phyloP scores from a whole-genome alignment of 192 early-diverging fungal species.

The Coemansia sp. region DNA sequence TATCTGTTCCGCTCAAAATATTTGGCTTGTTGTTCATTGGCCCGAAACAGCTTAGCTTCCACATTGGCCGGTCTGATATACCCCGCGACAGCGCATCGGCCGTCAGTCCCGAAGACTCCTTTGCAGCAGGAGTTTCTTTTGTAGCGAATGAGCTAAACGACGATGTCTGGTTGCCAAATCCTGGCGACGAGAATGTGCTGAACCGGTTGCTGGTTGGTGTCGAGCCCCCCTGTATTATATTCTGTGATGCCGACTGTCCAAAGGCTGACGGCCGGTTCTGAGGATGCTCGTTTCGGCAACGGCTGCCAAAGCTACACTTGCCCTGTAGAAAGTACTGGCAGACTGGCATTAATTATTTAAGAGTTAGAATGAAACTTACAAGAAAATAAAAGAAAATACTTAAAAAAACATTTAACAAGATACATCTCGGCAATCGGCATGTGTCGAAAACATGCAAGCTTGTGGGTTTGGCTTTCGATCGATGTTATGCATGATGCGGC shows the following conservation, averaged over 20 bases:
- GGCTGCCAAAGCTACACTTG: conserved; percentile 57
- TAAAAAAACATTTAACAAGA: background rate
- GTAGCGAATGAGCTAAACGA: conserved; percentile 8
- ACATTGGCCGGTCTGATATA: conserved; percentile 51
- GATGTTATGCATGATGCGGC: too few relatives aligned
- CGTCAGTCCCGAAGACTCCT: conserved; percentile 10
- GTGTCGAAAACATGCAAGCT: too few relatives aligned
- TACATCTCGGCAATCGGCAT: too few relatives aligned
- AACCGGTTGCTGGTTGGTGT: conserved; percentile 11
- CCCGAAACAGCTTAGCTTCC: conserved; percentile 58
- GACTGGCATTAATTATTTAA: conserved; percentile 18
- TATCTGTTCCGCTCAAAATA: conserved; percentile 58
- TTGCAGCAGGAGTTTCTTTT: background rate
- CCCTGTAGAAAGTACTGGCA: conserved; percentile 57
- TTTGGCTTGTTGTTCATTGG: conserved; percentile 61
- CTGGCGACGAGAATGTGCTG: conserved; percentile 10
- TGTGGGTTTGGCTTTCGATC: too few relatives aligned
- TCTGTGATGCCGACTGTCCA: conserved; percentile 43
- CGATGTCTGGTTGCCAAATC: background rate
- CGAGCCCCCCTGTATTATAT: conserved; percentile 39
- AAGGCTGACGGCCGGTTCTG: conserved; percentile 40
- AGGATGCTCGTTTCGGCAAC: conserved; percentile 59
- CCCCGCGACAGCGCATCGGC: conserved; percentile 49
- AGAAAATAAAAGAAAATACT: background rate
- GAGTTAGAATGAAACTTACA: background rate